Base-by-base conservation (phyloP, 495 filamentous ascomycete genomes). In the Podospora bellae-mahoneyi region DNA sequence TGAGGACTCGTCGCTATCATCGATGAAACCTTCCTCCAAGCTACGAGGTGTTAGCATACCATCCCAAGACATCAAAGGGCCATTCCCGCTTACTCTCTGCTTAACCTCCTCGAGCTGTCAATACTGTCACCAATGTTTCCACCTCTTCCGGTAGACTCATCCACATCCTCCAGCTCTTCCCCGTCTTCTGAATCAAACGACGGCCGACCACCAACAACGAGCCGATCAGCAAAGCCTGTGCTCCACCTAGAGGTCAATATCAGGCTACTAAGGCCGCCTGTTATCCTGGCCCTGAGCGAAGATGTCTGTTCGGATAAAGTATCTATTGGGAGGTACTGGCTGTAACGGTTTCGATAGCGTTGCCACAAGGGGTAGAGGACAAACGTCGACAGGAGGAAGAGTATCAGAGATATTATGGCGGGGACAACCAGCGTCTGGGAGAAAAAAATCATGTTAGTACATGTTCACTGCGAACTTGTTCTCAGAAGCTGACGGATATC, bases 351-450 rank as follows among this genome's bases (percentile, higher is more conserved):
- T 67, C 88, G 90, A 77, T 94, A 91, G 61, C 85, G 86, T 32
- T 86, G 89, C 85, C 92, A 90, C 71, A 92, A 79, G 3, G 93
- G 93, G 54, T 94, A 73, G 76, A 94, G 71, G 64, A 91, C 74
- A 76, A 90, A 92, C 64, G 87, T 88, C 60, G 89, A 76, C 59
- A 90, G 68, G 74, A 94, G 78, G 78, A 92, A 97, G 73, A 96
- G 81, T 60, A 86, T 75, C 63, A 93, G 83, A 54, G 92, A 91
- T 76, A 95, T 90, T 68, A 90, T 67, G 64, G 91, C 91, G 3
- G 93, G 93, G 62, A 94, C 81, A 70, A 94, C 77, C 60, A 97
- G 78, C 3, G 90, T 92, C 92, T 97, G 23, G 23, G 23, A 68
- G 0, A 54, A 4, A 39, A 27, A n/a, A 20, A 61, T 16, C 16